Evolutionary conservation across 1,284 basidiomycete genomes (phyloP), one percentile per base, ranked within the genome.

Genomic region (Mycena citricolor): DNA sequence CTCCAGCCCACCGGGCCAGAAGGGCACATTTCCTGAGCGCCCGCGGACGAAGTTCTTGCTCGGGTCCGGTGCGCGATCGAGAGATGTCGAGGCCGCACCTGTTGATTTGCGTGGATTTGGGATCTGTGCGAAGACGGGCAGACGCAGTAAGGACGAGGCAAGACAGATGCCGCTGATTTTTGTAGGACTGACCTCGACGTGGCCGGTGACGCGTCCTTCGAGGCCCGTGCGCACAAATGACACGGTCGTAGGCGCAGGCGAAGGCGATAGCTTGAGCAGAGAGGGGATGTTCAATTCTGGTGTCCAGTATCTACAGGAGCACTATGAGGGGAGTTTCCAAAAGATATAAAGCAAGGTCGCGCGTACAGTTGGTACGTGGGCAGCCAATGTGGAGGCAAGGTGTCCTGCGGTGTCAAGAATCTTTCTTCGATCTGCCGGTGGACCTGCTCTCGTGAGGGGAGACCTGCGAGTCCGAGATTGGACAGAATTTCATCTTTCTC

Each of bases 1-100:
- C 35, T 87, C 85, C 20, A 95, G 70, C 8, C 94, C 94, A 41
- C 94, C 94, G 7, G 94, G 94, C 68, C 83, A 78, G 65, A 97
- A 97, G 0, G 94, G 94, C 3, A 95, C 81, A 64, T 94, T 84
- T 19, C 89, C 88, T 23, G 91, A 88, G 65, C 94, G 97, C 36
- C 94, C 94, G 47, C 94, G 74, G 7, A 97, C 93, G 65, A 98
- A 98, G 52, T 82, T 86, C 52, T 79, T 77, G 34, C 71, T 73
- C 1, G 84, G 76, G 6, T 81, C 90, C 4, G 92, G 93, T 8
- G 88, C 87, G 45, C 94, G 80, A 47, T 86, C 81, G 49, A 95
- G 73, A 10, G 90, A 89, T 7, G 89, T 91, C 13, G 90, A 93
- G 3, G 84, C 86, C 5, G 86, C 68, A 54, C 87, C 77, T 55